Base-by-base conservation (phyloP, 768 basidiomycete species). In the Leccinum incarnatum region DNA sequence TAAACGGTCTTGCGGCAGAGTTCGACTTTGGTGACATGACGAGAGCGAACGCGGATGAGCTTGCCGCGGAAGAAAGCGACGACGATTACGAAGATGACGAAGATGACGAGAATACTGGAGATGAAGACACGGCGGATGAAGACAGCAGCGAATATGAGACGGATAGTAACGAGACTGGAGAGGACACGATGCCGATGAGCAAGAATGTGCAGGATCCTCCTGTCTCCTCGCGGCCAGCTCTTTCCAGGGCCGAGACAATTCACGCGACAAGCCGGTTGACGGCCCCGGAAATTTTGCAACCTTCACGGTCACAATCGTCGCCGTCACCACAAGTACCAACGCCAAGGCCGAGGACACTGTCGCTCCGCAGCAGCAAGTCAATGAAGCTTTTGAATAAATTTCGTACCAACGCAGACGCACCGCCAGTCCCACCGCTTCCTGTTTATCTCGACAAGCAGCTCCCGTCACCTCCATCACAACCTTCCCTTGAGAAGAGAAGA, bases 11-110 rank as follows among this genome's bases (percentile, higher is more conserved):
- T 32, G 85, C 95, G 53, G 82, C 81, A 17, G 92, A 93, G 66
- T 79, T 98, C 52, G 85, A 85, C 69, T 87, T 98, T 61, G 86
- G 89, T 11, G 89, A 91, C 37, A 77, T 95, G 46, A 83, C 90
- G 30, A 79, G 81, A 53, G 92, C 85, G 4, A 91, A 93, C 67
- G 91, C 85, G 9, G 80, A 88, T 52, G 95, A 95, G 65, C 72
- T 93, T 54, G 89, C 86, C 6, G 92, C 88, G 3, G 88, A 93
- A 65, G 86, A 84, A 64, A 81, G 75, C 46, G 82, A 83, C 32
- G 83, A 82, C 8, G 67, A 73, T 8, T 79, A 80, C 19, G 83
- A 81, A 14, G 62, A 65, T 30, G 79, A 78, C 0, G 77, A 79
- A 8, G 73, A 76, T 0, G 77, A 32, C 32, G 32, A 32, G 32